phyloP scores from a whole-genome alignment of 2,329 filamentous ascomycete species.

The Colletotrichum spaethianum region DNA sequence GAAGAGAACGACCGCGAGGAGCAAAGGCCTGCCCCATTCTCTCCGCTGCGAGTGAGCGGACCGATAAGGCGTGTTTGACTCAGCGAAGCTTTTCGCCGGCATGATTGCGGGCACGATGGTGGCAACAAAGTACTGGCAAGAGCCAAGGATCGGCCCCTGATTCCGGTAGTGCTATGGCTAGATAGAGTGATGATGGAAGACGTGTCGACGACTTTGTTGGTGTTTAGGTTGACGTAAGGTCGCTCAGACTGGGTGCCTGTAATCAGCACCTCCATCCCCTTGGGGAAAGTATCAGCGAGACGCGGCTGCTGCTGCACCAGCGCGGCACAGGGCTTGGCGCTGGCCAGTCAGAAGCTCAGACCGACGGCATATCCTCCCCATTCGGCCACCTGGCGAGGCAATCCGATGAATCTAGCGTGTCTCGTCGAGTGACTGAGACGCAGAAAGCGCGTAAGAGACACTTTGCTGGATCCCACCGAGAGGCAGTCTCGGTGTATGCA shows the following conservation, averaged over 20 bases:
- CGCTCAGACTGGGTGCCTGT: not conserved
- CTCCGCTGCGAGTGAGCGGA: not conserved
- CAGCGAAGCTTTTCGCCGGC: constrained; percentile 36
- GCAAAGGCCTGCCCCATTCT: constrained; percentile 25
- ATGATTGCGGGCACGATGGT: constrained; percentile 6
- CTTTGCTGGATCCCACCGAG: not conserved
- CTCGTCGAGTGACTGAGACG: constrained; percentile 21
- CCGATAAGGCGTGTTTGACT: constrained; percentile 24
- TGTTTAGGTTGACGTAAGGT: not conserved
- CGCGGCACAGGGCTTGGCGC: constrained; percentile 15
- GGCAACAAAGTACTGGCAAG: not conserved
- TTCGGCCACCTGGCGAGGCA: constrained; percentile 11
- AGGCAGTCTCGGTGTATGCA: constrained; percentile 19
- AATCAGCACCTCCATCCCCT: not conserved
- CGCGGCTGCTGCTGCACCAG: constrained; percentile 21
- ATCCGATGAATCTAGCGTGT: constrained; percentile 6
- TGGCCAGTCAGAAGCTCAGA: constrained; percentile 16
- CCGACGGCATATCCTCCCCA: not conserved
- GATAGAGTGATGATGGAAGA: not conserved
- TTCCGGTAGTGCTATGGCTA: not conserved
- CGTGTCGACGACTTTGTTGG: not conserved
- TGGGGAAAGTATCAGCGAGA: not conserved
- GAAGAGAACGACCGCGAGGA: constrained; percentile 26
- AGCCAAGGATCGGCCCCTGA: not conserved
- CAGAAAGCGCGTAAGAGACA: not conserved